Conservation (phyloP, 768 basidiomycete species). For the Neoboletus brunneissimus region DNA sequence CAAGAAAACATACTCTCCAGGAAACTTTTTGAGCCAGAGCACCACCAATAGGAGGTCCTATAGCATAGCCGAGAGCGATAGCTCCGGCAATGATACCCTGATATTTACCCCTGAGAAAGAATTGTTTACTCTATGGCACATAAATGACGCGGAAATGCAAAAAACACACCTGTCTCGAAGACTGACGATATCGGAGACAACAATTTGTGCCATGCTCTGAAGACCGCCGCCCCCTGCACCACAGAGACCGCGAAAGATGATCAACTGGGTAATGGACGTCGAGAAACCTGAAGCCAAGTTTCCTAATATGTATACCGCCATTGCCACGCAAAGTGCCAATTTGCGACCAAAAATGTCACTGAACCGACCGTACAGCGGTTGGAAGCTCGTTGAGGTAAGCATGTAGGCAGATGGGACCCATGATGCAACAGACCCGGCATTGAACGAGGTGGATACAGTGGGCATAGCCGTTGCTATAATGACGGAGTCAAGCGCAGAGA, state of each 20-base stretch:
- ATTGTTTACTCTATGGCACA: not conserved
- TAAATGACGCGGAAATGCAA: not conserved
- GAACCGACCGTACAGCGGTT: constrained; percentile 55
- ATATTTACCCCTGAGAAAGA: constrained; percentile 58
- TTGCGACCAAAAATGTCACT: constrained; percentile 71
- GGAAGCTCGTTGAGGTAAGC: constrained; percentile 46
- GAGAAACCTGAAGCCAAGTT: constrained; percentile 67
- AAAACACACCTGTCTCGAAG: constrained; percentile 55
- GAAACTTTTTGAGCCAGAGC: constrained; percentile 56
- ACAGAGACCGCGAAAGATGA: constrained; percentile 65
- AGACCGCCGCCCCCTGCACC: constrained; percentile 73
- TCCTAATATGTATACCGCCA: constrained; percentile 64
- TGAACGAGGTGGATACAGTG: constrained; percentile 62
- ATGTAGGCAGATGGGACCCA: constrained; percentile 78
- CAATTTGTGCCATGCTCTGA: constrained; percentile 65
- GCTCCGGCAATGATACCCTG: constrained; percentile 69
- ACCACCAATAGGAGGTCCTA: constrained; percentile 70
- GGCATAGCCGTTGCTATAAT: constrained; percentile 75
- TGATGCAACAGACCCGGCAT: constrained; percentile 43
- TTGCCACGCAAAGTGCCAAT: constrained; percentile 50
- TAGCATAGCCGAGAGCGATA: constrained; percentile 53
- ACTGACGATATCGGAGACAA: constrained; percentile 70
- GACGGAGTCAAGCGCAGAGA: constrained; percentile 66
- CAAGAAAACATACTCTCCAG: constrained; percentile 52
- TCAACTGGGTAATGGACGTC: constrained; percentile 60